phyloP scores from a whole-genome alignment of 108 stramenopile species.

The Skeletonema menzelii region DNA sequence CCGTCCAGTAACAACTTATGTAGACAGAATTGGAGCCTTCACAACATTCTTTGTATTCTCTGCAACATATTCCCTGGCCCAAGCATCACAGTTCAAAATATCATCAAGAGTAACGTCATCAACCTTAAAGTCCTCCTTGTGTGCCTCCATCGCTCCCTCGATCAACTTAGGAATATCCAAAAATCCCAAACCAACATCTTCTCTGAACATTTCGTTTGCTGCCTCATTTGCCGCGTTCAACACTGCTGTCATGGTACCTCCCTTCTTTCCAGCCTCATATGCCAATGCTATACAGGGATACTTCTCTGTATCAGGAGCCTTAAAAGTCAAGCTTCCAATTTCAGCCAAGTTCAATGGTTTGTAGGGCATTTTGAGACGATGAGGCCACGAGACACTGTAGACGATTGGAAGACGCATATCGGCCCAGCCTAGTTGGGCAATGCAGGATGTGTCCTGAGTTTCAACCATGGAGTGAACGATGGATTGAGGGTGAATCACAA shows the following conservation, averaged over 20 bases:
- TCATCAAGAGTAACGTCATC: conserved; percentile 87
- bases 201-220: conserved; percentile 95
- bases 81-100: conserved; percentile 89
- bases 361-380: conserved; percentile 92
- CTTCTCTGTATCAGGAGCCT: conserved; percentile 88
- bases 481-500: conserved; percentile 96
- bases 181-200: conserved; percentile 87
- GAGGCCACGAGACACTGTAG: conserved; percentile 96
- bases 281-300: conserved; percentile 95
- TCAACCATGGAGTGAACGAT: conserved; percentile 97
- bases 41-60: conserved; percentile 56
- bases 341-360: conserved; percentile 86
- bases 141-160: conserved; percentile 93
- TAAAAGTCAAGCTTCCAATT: conserved; percentile 81
- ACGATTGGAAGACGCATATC: conserved; percentile 97
- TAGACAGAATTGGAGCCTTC: conserved; percentile 10
- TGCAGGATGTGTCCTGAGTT: conserved; percentile 94
- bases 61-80: conserved; percentile 85
- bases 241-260: conserved; percentile 96
- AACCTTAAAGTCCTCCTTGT: conserved; percentile 87
- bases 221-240: conserved; percentile 96
- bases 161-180: conserved; percentile 92
- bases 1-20: not conserved
- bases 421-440: conserved; percentile 96
- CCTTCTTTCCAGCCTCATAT: conserved; percentile 90